Evolutionary conservation across 768 basidiomycete species (phyloP), one percentile per base, ranked within the genome.

Genomic region (Trametes meyenii): DNA sequence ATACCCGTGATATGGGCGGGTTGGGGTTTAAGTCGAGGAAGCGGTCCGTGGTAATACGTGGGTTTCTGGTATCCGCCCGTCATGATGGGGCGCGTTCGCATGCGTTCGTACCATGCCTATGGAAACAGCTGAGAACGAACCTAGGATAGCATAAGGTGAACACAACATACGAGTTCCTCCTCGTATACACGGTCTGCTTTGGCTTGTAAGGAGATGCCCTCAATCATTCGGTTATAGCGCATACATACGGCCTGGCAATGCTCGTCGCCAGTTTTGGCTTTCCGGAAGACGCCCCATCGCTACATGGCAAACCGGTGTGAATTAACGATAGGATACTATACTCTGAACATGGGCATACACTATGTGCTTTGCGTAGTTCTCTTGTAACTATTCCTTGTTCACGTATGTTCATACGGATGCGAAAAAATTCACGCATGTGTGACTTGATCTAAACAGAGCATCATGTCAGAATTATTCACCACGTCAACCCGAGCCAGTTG

Each of bases 11-110:
- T 82, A n/a, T 81, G 77, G 5, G 75, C 66, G 0, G 96, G 95
- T 63, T 96, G 93, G 0, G 91, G 92, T 42, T 81, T 85, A 66
- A 97, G 76, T 0, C 91, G 85, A 0, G 93, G 93, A 14, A 97
- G 81, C 1, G 93, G 91, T 0, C 75, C 78, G 70, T 93, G 85
- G 73, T 74, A 84, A 8, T 83, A 53, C 0, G 87, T 79, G 0
- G 92, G 82, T 12, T 84, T 85, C n/a, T 93, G 70, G 70, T 84
- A 83, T 1, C 79, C 81, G 5, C 92, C 90, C 7, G 90, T 93
- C 60, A 93, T 73, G 36, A 88, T 86, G 13, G 90, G 87, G 3
- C 86, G 83, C 21, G 78, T 81, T 39, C 76, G 79, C 40, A 89
- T 74, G 23, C 77, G 76, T 8, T 78, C 67, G 59, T 80, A 80